Conservation (phyloP, 768 basidiomycete genomes). For the Cyathus striatus region DNA sequence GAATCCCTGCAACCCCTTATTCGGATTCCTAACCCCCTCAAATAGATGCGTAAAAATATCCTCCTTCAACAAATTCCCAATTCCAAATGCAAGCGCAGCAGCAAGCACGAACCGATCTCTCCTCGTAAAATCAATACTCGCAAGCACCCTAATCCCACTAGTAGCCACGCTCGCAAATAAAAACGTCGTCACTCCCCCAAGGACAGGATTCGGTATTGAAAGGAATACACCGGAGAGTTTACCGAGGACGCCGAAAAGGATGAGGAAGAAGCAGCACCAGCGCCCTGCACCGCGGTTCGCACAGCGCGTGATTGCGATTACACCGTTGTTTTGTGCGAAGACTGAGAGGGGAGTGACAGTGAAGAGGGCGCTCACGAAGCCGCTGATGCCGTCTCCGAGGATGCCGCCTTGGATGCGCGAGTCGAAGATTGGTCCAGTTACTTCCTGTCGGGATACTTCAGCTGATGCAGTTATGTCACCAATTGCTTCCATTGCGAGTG, state of each 20-base stretch:
- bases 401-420: slow-evolving; percentile 80
- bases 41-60: slow-evolving; percentile 67
- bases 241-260: slow-evolving; percentile 75
- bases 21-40: slow-evolving; percentile 49
- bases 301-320: slow-evolving; percentile 80
- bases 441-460: slow-evolving; percentile 72
- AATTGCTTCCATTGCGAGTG: slow-evolving; percentile 77
- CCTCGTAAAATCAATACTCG: slow-evolving; percentile 52
- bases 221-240: slow-evolving; percentile 84
- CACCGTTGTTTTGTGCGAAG: slow-evolving; percentile 82
- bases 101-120: slow-evolving; percentile 67
- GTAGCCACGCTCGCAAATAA: slow-evolving; percentile 72
- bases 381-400: slow-evolving; percentile 76
- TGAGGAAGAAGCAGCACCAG: slow-evolving; percentile 76
- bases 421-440: slow-evolving; percentile 75
- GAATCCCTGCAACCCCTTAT: slow-evolving; percentile 56
- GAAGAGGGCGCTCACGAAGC: slow-evolving; percentile 74
- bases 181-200: slow-evolving; percentile 86
- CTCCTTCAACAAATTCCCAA: slow-evolving; percentile 67
- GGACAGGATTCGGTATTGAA: slow-evolving; percentile 76
- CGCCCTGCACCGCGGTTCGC: slow-evolving; percentile 76
- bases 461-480: slow-evolving; percentile 82
- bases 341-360: slow-evolving; percentile 78
- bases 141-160: slow-evolving; percentile 68
- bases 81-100: slow-evolving; percentile 62